These are phyloP conservation scores for Dendrobium nobile DNA, from an alignment of 106 monocot species.

Conservation along the genomic window DNA sequence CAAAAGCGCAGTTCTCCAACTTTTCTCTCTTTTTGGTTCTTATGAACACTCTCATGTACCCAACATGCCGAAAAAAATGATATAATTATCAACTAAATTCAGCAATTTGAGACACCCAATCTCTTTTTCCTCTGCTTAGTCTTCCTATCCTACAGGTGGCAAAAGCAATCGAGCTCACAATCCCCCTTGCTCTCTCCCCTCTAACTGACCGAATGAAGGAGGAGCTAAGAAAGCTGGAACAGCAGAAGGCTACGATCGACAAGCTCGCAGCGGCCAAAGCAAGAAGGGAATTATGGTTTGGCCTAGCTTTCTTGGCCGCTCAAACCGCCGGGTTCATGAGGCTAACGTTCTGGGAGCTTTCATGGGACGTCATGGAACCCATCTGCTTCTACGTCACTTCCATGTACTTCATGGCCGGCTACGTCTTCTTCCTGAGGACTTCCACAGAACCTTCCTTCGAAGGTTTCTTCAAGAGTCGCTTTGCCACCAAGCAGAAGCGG, in stretches of 20 bases:
- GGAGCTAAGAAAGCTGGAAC: slow-evolving; percentile 33
- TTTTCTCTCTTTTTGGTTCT: no score
- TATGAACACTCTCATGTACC: no score
- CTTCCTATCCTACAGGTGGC: slow-evolving; percentile 6
- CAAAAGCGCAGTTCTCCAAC: no score
- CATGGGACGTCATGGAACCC: slow-evolving; percentile 69
- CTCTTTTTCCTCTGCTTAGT: slow-evolving; percentile 1
- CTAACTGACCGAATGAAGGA: not conserved
- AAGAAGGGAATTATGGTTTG: slow-evolving; percentile 36
- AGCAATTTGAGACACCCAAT: not conserved
- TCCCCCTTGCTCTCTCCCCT: slow-evolving; percentile 5
- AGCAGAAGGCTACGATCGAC: slow-evolving; percentile 38
- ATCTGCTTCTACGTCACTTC: slow-evolving; percentile 54
- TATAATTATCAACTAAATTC: no score
- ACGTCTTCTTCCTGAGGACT: slow-evolving; percentile 40
- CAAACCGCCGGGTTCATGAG: slow-evolving; percentile 50
- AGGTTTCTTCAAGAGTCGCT: slow-evolving; percentile 31
- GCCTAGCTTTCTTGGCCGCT: slow-evolving; percentile 22
- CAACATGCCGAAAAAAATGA: no score
- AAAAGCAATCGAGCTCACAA: slow-evolving; percentile 23
- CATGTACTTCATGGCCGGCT: slow-evolving; percentile 38
- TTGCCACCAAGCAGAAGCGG: slow-evolving; percentile 22
- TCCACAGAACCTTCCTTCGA: slow-evolving; percentile 43
- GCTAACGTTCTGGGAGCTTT: slow-evolving; percentile 59
- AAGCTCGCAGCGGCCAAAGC: slow-evolving; percentile 18